These are phyloP conservation scores for Mycena indigotica DNA, from an alignment of 768 basidiomycete genomes.

Conservation along the genomic window DNA sequence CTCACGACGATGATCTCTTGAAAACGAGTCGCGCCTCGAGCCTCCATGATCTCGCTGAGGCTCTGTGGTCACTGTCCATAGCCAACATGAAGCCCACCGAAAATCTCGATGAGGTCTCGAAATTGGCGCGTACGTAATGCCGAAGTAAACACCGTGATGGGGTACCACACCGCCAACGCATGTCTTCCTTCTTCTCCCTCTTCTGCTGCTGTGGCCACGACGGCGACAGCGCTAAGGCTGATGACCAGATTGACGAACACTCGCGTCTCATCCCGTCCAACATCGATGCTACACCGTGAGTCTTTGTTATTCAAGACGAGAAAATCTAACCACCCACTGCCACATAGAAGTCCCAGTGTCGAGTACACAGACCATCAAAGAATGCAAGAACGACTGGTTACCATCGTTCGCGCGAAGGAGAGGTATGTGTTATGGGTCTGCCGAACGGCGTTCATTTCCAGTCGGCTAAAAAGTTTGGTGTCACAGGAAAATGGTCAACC, in stretches of 20 bases:
- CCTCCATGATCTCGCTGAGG: too few relatives aligned
- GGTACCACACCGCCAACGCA: slow-evolving; percentile 4
- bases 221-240: not conserved
- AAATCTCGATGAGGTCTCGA: too few relatives aligned
- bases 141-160: slow-evolving; percentile 2
- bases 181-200: slow-evolving; percentile 14
- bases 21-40: too few relatives aligned
- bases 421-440: slow-evolving; percentile 17
- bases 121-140: not conserved
- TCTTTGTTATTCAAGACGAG: slow-evolving; percentile 12
- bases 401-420: slow-evolving; percentile 28
- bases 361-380: slow-evolving; percentile 55
- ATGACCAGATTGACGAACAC: slow-evolving; percentile 9
- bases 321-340: slow-evolving; percentile 26
- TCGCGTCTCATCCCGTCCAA: slow-evolving; percentile 21
- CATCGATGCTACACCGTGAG: slow-evolving; percentile 13
- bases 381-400: slow-evolving; percentile 20
- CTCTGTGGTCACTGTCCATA: too few relatives aligned
- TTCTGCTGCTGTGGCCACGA: slow-evolving; percentile 19
- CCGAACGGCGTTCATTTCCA: not conserved
- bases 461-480: not conserved
- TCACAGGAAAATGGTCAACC: slow-evolving; percentile 30
- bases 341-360: slow-evolving; percentile 29
- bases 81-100: too few relatives aligned
- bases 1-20: too few relatives aligned